Conservation (phyloP, 2,329 filamentous ascomycete genomes). For the Colletotrichum zoysiae region DNA sequence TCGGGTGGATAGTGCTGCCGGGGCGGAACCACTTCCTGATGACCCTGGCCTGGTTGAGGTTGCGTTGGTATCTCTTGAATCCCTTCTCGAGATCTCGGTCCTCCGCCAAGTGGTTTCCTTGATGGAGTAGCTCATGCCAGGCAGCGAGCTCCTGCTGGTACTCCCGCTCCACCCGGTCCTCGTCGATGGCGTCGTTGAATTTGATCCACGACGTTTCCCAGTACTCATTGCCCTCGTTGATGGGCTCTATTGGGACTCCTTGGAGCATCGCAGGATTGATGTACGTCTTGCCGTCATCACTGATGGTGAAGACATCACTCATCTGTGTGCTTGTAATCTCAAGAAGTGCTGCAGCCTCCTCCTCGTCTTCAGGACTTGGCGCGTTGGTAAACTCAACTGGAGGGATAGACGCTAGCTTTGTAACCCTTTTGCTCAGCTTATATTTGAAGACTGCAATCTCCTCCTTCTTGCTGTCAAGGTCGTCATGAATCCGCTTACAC, state of each 20-base stretch:
- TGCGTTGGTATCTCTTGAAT: slow-evolving; percentile 37
- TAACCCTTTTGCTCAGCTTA: slow-evolving; percentile 9
- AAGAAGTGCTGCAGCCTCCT: slow-evolving; percentile 26
- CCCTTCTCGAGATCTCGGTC: slow-evolving; percentile 22
- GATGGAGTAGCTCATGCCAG: neutral
- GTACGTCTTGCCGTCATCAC: slow-evolving; percentile 45
- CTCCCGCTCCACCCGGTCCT: slow-evolving; percentile 38
- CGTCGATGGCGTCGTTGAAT: slow-evolving; percentile 47
- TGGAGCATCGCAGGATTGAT: slow-evolving; percentile 45
- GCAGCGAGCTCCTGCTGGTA: slow-evolving; percentile 20
- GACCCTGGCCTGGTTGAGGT: slow-evolving; percentile 49
- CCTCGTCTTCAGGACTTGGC: slow-evolving; percentile 19
- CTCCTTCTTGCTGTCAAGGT: slow-evolving; percentile 17
- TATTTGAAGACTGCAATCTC: slow-evolving; percentile 5
- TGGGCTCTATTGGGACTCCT: slow-evolving; percentile 47
- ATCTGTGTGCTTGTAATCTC: slow-evolving; percentile 37
- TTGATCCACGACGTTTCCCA: slow-evolving; percentile 51
- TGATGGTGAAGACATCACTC: slow-evolving; percentile 35
- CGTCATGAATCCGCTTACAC: neutral
- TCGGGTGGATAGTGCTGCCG: slow-evolving; percentile 50
- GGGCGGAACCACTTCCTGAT: slow-evolving; percentile 52
- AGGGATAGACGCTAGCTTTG: slow-evolving; percentile 22
- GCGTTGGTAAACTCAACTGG: slow-evolving; percentile 24
- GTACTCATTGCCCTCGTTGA: slow-evolving; percentile 48
- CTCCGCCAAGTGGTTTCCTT: neutral